A percentile compares a stretch with the other conserved stretches of the same genome.
These are phyloP conservation scores for Erodium moschatum DNA, from an alignment of 441 rosid species.

Conservation along the genomic window DNA sequence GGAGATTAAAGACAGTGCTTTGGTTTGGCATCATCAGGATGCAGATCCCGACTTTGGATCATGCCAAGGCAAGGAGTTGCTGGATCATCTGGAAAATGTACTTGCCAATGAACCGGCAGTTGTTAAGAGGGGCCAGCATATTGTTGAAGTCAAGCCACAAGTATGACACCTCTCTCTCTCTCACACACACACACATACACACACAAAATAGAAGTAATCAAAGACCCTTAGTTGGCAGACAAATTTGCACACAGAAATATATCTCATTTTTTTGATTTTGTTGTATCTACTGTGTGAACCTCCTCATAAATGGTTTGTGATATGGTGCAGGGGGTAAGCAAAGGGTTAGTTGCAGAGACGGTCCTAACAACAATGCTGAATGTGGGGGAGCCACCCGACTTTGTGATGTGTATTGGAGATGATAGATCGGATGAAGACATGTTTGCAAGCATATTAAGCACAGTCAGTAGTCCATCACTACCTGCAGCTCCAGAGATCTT, in stretches of 20 bases:
- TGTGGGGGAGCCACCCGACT: slow-evolving; percentile 38
- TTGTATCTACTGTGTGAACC: no score
- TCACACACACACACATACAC: not conserved
- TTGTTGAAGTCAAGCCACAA: slow-evolving; percentile 93
- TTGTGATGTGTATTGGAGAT: slow-evolving; percentile 51
- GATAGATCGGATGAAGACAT: slow-evolving; percentile 59
- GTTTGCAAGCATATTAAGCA: slow-evolving; percentile 49
- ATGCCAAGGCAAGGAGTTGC: slow-evolving; percentile 76
- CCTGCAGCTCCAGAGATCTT: slow-evolving; percentile 28
- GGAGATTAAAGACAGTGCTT: slow-evolving; percentile 67
- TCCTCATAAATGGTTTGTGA: no score
- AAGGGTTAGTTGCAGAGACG: slow-evolving; percentile 46
- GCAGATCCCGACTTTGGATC: slow-evolving; percentile 92
- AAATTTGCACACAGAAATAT: not conserved
- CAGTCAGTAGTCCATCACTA: slow-evolving; percentile 29
- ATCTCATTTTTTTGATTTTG: not conserved
- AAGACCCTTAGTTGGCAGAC: not conserved
- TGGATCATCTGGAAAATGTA: slow-evolving; percentile 75
- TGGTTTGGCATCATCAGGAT: slow-evolving; percentile 91
- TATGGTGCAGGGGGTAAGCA: slow-evolving; percentile 43
- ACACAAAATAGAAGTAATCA: not conserved
- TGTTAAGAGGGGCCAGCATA: slow-evolving; percentile 66
- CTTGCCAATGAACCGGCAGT: slow-evolving; percentile 78
- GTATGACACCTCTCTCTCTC: slow-evolving; percentile 26
- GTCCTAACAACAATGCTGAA: slow-evolving; percentile 33